These are phyloP conservation scores for Toxicodendron radicans DNA, from an alignment of 345 rosid species.

Conservation along the genomic window DNA sequence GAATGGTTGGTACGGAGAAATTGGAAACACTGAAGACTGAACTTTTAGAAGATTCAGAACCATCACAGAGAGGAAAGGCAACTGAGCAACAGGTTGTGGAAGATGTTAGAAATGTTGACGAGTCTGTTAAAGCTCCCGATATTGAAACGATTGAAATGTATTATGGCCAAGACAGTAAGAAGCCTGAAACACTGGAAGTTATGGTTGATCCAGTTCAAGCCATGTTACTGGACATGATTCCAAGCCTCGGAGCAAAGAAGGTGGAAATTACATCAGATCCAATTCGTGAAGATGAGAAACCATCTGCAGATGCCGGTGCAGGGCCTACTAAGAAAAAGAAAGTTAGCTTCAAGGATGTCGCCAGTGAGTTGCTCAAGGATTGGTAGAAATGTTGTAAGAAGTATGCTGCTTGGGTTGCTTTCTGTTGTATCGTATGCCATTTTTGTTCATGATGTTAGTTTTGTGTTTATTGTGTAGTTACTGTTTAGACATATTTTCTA, in stretches of 20 bases:
- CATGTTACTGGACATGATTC: conserved; percentile 83
- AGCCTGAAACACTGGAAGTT: conserved; percentile 29
- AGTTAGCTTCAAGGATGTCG: conserved; percentile 87
- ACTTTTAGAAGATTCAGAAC: conserved; percentile 30
- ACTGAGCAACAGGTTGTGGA: conserved; percentile 28
- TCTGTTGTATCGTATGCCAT: neutral
- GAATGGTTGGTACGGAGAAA: conserved; percentile 11
- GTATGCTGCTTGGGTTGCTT: neutral
- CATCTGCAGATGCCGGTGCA: conserved; percentile 17
- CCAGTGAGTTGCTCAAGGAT: conserved; percentile 64
- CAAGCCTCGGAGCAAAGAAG: conserved; percentile 60
- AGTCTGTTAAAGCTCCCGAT: conserved; percentile 17
- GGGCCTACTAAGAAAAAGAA: conserved; percentile 62
- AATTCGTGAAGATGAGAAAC: conserved; percentile 26
- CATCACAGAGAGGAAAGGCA: conserved; percentile 22
- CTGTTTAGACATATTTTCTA: too few species aligned
- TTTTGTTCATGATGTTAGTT: neutral
- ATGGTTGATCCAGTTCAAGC: conserved; percentile 79
- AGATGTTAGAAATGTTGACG: conserved; percentile 15
- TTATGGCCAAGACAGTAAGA: conserved; percentile 15
- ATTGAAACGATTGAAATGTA: conserved; percentile 14
- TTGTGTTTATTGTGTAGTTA: neutral
- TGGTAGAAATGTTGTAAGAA: conserved; percentile 23
- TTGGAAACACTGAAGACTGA: conserved; percentile 13
- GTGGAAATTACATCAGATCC: conserved; percentile 17